These are phyloP conservation scores for Aspergillus costaricaensis DNA, from an alignment of 2,329 filamentous ascomycete genomes.

Conservation along the genomic window DNA sequence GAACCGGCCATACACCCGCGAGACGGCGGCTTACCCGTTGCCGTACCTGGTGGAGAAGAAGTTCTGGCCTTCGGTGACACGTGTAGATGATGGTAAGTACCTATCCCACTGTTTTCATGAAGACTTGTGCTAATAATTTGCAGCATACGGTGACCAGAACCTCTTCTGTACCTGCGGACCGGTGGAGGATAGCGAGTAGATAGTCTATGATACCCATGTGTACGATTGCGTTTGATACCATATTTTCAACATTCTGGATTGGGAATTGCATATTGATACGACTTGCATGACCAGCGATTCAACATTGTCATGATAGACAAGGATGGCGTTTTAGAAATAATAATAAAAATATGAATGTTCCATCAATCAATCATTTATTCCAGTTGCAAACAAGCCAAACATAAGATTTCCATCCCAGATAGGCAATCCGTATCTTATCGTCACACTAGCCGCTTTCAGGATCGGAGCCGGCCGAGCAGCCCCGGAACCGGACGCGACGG, in stretches of 20 bases:
- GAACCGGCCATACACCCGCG: conserved; percentile 77
- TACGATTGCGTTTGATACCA: conserved; percentile 11
- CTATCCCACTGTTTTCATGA: conserved; percentile 22
- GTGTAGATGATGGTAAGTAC: conserved; percentile 79
- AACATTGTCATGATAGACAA: conserved; percentile 30
- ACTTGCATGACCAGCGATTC: conserved; percentile 23
- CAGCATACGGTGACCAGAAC: conserved; percentile 87
- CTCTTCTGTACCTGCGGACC: conserved; percentile 94
- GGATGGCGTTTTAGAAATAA: conserved; percentile 17
- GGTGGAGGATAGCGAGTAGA: conserved; percentile 61
- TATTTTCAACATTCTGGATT: conserved; percentile 23
- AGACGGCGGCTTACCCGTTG: conserved; percentile 84
- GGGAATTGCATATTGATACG: conserved; percentile 12
- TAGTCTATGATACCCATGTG: conserved; percentile 15
- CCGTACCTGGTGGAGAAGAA: conserved; percentile 88
- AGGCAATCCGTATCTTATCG: not conserved
- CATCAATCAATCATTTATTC: too few relatives aligned
- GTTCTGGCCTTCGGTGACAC: conserved; percentile 88
- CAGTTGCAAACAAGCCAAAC: not conserved
- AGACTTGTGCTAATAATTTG: conserved; percentile 26
- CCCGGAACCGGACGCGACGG: conserved; percentile 14
- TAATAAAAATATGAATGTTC: too few relatives aligned
- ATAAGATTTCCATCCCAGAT: not conserved
- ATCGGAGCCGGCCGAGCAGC: conserved; percentile 30
- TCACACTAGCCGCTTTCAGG: conserved; percentile 12